A percentile compares a stretch with the other conserved stretches of the same genome.
Evolutionary conservation across 1,284 basidiomycete species (phyloP).

Genomic region (Tetrapyrgos nigripes): DNA sequence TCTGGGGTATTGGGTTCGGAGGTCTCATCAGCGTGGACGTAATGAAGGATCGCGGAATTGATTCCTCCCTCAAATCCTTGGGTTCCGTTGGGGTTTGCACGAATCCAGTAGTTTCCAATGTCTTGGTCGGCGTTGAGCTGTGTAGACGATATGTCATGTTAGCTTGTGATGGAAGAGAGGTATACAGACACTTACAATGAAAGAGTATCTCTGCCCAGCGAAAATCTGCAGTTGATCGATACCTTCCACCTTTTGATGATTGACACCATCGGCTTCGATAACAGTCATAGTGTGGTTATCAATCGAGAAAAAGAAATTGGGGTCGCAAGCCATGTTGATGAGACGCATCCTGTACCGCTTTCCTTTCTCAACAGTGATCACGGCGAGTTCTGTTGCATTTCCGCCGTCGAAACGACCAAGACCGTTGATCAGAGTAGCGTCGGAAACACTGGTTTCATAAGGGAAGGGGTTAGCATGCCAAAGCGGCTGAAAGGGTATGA

Average conservation of each 20-base stretch:
- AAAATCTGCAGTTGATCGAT: conserved; percentile 38
- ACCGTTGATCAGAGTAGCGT: conserved; percentile 56
- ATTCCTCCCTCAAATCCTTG: conserved; percentile 28
- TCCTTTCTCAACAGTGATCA: conserved; percentile 23
- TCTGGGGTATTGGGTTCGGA: conserved; percentile 34
- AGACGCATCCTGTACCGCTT: conserved; percentile 41
- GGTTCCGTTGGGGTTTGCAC: conserved; percentile 23
- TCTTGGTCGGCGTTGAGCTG: conserved; percentile 39
- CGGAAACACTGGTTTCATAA: conserved; percentile 35
- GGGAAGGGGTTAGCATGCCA: too few relatives aligned
- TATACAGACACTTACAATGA: conserved; percentile 5
- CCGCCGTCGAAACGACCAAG: conserved; percentile 37
- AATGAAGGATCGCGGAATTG: conserved; percentile 43
- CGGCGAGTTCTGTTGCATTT: conserved; percentile 14
- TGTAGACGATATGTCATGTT: neutral
- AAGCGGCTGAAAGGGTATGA: too few relatives aligned
- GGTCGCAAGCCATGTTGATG: conserved; percentile 42
- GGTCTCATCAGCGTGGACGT: conserved; percentile 32
- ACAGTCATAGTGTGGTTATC: conserved; percentile 27
- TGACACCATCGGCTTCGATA: conserved; percentile 50
- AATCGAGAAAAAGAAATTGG: conserved; percentile 37
- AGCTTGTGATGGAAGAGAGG: neutral
- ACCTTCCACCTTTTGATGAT: conserved; percentile 34
- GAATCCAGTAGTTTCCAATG: conserved; percentile 44
- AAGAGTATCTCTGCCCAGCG: conserved; percentile 19